Conservation (phyloP, 345 rosid species). For the Microcos paniculata region DNA sequence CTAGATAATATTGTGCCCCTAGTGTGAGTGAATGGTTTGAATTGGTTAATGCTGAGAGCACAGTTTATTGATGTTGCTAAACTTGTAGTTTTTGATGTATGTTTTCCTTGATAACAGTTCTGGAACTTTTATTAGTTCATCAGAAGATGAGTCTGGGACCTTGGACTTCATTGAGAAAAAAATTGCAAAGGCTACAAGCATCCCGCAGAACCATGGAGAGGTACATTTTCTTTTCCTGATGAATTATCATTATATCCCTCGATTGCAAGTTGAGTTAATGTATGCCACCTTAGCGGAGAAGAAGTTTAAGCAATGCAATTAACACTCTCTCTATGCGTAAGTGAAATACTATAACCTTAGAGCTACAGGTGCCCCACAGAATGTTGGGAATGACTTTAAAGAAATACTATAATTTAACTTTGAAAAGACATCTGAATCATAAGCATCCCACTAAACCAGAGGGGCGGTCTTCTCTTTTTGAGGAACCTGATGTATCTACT, state of each 20-base stretch:
- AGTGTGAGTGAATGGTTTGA: conserved; percentile 10
- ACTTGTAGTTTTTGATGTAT: conserved; percentile 7
- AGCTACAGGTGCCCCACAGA: neutral
- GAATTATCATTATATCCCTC: neutral
- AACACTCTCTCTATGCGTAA: neutral
- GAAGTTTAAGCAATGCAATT: neutral
- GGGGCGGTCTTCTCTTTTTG: neutral
- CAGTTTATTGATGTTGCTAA: neutral
- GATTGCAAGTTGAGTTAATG: neutral
- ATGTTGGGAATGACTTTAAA: neutral
- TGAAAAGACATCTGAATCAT: neutral
- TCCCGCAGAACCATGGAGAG: conserved; percentile 72
- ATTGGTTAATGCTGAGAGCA: conserved; percentile 6
- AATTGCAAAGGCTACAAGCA: conserved; percentile 72
- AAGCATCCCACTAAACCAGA: neutral
- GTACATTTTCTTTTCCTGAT: conserved; percentile 23
- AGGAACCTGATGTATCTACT: neutral
- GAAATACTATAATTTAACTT: neutral
- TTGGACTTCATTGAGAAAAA: conserved; percentile 57
- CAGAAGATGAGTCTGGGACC: conserved; percentile 59
- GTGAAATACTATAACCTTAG: neutral
- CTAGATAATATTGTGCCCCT: neutral
- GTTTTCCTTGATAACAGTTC: conserved; percentile 46
- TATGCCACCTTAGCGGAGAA: neutral
- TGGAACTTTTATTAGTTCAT: conserved; percentile 68